Conservation (phyloP, 1,284 basidiomycete genomes). For the Cryptococcus sp. region DNA sequence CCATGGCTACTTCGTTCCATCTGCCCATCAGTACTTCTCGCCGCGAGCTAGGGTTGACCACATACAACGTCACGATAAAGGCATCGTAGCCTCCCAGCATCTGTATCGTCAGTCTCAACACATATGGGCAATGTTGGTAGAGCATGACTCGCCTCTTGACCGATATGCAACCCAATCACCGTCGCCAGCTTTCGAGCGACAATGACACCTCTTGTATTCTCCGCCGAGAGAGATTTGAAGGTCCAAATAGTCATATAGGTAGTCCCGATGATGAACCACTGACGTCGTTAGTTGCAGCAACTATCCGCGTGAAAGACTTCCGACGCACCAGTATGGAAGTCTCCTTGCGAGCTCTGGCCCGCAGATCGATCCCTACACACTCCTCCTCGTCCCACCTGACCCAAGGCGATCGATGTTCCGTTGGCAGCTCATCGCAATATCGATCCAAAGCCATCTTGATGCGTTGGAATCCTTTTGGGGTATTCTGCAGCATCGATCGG, state of each 20-base stretch:
- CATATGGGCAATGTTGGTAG: no score
- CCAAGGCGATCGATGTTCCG: neutral
- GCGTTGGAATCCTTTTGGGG: slow-evolving; percentile 9
- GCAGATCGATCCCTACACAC: neutral
- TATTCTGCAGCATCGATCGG: neutral
- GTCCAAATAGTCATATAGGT: slow-evolving; percentile 30
- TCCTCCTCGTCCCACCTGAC: neutral
- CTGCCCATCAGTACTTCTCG: neutral
- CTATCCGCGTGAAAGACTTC: neutral
- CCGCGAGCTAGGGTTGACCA: neutral
- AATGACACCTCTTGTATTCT: slow-evolving; percentile 21
- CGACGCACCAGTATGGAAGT: neutral
- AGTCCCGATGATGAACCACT: slow-evolving; percentile 26
- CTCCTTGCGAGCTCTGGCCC: neutral
- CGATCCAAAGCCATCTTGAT: slow-evolving; percentile 11
- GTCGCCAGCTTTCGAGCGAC: slow-evolving; percentile 25
- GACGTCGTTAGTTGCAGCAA: neutral
- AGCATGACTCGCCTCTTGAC: neutral
- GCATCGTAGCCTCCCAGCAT: slow-evolving; percentile 20
- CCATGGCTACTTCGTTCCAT: slow-evolving; percentile 30
- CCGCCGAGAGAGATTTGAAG: slow-evolving; percentile 15
- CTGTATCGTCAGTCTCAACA: no score
- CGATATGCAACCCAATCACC: slow-evolving; percentile 21
- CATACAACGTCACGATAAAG: slow-evolving; percentile 15
- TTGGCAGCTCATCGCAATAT: neutral